Conservation (phyloP, 2,329 filamentous ascomycete species). For the Basipetospora sp. region DNA sequence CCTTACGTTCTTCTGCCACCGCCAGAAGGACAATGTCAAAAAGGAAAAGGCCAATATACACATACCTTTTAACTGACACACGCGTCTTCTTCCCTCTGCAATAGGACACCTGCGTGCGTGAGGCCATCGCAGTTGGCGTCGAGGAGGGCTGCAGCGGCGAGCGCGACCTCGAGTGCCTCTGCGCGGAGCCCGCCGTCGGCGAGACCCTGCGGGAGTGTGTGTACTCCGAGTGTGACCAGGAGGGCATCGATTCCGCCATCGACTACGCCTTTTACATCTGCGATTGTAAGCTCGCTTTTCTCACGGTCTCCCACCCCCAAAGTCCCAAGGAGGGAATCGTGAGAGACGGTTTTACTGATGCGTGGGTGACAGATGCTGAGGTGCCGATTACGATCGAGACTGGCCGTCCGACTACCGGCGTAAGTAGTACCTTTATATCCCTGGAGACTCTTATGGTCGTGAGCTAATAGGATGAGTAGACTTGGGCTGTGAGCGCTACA, state of each 20-base stretch:
- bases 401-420: neutral
- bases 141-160: neutral
- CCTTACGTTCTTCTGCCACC: too few relatives aligned
- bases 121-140: neutral
- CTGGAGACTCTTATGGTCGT: too few relatives aligned
- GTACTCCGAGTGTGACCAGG: constrained; percentile 1
- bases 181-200: neutral
- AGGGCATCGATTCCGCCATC: constrained; percentile 1
- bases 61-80: too few relatives aligned
- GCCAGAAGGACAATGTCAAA: too few relatives aligned
- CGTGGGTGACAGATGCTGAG: neutral
- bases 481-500: too few relatives aligned
- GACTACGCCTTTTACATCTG: neutral
- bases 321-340: neutral
- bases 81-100: too few relatives aligned
- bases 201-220: constrained; percentile 3
- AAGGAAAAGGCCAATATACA: too few relatives aligned
- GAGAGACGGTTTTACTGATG: neutral
- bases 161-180: constrained; percentile 3
- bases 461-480: too few relatives aligned
- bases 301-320: too few relatives aligned
- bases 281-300: constrained; percentile 1
- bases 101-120: neutral
- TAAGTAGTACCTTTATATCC: neutral
- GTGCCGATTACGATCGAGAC: constrained; percentile 2